Evolutionary conservation across 2,329 filamentous ascomycete genomes (phyloP).

Genomic region (Ophiocordyceps camponoti-leonardi): DNA sequence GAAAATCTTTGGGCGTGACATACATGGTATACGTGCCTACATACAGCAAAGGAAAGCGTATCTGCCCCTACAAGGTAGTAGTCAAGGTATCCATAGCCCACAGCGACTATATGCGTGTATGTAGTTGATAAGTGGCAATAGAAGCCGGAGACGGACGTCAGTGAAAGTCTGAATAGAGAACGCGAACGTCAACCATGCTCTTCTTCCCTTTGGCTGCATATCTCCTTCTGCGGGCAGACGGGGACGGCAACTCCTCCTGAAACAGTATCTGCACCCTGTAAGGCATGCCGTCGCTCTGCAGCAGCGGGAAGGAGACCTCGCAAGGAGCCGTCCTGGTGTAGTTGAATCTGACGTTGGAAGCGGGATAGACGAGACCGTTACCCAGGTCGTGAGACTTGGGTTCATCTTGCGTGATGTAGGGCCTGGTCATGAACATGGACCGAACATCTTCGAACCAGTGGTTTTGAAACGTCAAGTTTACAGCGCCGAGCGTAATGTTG

Average conservation of each 20-base stretch:
- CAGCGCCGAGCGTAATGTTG: background rate
- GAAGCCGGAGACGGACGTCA: background rate
- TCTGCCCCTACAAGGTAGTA: too few relatives aligned
- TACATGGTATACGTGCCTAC: too few relatives aligned
- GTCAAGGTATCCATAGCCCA: too few relatives aligned
- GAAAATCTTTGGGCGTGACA: too few relatives aligned
- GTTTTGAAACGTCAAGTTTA: background rate
- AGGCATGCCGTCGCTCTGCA: background rate
- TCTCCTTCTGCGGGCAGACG: background rate
- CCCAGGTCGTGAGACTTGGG: background rate
- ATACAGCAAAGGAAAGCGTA: too few relatives aligned
- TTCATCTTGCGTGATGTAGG: background rate
- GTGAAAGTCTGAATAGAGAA: background rate
- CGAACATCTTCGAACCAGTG: background rate
- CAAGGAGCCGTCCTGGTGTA: background rate
- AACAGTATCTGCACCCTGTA: background rate
- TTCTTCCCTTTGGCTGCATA: background rate
- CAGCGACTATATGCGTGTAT: too few relatives aligned
- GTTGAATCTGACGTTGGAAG: background rate
- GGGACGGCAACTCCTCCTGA: background rate
- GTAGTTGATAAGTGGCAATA: too few relatives aligned
- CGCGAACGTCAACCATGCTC: background rate
- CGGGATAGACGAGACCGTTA: background rate
- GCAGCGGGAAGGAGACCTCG: background rate
- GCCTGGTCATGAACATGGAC: background rate